These are phyloP conservation scores for Colletotrichum orchidophilum DNA, from an alignment of 2,329 filamentous ascomycete species.

Conservation along the genomic window DNA sequence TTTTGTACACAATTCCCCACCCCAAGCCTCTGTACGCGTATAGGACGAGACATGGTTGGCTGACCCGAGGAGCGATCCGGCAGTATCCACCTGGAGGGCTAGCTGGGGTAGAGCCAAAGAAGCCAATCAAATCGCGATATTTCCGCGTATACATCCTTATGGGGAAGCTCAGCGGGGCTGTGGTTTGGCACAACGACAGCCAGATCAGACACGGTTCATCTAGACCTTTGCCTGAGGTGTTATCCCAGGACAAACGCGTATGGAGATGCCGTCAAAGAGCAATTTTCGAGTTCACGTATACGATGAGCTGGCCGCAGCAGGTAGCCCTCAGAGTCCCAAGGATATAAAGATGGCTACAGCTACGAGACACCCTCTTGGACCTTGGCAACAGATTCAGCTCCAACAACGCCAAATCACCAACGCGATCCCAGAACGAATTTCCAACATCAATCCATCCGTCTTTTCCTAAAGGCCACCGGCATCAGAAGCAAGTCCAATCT, in stretches of 20 bases:
- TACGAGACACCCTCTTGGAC: not conserved
- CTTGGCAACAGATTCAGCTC: not conserved
- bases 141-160: conserved; percentile 18
- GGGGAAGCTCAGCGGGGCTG: not conserved
- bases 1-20: not conserved
- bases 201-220: not conserved
- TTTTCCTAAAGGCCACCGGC: not conserved
- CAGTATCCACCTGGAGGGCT: not conserved
- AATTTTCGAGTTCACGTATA: not conserved
- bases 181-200: not conserved
- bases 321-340: too few relatives aligned
- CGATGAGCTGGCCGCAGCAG: not conserved
- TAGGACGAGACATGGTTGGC: conserved; percentile 14
- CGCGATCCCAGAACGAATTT: not conserved
- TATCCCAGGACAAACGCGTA: conserved; percentile 22
- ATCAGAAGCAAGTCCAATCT: not conserved
- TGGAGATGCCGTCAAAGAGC: conserved; percentile 1
- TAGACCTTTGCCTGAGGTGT: not conserved
- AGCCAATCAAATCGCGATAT: not conserved
- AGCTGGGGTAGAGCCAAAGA: not conserved
- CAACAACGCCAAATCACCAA: not conserved
- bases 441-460: not conserved
- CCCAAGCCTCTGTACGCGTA: conserved; percentile 2
- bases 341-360: not conserved
- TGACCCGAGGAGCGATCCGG: not conserved